Conservation (phyloP, 495 filamentous ascomycete species). For the Neurospora sp. region DNA sequence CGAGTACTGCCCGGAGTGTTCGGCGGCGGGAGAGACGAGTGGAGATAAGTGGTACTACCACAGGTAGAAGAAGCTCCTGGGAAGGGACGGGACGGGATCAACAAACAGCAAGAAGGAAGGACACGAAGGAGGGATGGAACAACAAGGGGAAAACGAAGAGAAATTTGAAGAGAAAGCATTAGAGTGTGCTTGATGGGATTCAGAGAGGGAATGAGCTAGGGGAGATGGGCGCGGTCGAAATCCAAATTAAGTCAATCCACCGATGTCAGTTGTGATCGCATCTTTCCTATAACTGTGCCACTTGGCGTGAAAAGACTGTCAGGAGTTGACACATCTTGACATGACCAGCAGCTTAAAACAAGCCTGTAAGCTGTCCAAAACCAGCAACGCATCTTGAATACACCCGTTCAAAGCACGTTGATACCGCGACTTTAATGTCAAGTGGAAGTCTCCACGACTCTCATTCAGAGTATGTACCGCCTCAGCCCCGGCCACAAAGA, state of each 20-base stretch:
- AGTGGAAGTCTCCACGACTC: neutral
- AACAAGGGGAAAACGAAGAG: neutral
- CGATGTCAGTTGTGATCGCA: too few species aligned
- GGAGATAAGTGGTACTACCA: neutral
- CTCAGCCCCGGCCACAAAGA: neutral
- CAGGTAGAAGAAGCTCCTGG: neutral
- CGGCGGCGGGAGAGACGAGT: neutral
- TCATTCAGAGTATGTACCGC: neutral
- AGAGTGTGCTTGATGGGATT: neutral
- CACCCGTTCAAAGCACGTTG: neutral
- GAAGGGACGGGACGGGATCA: neutral
- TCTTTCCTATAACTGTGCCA: neutral
- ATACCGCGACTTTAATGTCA: accelerated
- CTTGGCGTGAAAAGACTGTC: neutral
- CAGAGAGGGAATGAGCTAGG: neutral
- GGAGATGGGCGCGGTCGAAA: neutral
- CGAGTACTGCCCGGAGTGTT: neutral
- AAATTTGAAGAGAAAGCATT: neutral
- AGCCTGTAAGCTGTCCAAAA: neutral
- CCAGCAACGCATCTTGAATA: neutral
- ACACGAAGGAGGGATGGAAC: neutral
- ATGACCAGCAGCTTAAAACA: too few species aligned
- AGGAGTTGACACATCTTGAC: too few species aligned
- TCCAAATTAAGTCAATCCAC: neutral
- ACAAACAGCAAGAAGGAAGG: neutral